phyloP scores from a whole-genome alignment of 169 alveolate species.

The Fabrea salina region DNA sequence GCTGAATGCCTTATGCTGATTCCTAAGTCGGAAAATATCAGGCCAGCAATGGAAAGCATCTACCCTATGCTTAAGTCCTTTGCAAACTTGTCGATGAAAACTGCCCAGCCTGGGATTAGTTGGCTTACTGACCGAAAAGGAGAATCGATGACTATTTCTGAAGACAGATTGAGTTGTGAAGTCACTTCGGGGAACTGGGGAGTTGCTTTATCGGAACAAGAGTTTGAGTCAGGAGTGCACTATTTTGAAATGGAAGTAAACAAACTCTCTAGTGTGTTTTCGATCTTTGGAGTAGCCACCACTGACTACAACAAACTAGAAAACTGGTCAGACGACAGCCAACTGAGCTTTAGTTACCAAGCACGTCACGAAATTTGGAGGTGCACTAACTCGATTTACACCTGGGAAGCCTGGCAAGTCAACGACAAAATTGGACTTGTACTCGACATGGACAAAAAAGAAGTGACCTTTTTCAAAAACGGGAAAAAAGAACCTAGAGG shows the following conservation, averaged over 20 bases:
- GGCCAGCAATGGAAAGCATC: neutral
- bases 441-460: conserved; percentile 19
- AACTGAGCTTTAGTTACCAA: neutral
- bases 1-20: neutral
- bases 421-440: conserved; percentile 21
- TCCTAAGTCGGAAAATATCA: neutral
- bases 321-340: neutral
- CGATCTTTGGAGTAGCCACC: neutral
- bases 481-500: neutral
- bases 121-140: neutral
- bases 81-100: neutral
- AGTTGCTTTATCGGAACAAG: neutral
- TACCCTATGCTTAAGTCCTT: neutral
- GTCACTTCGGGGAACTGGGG: neutral
- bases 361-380: neutral
- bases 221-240: neutral
- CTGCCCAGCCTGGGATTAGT: neutral
- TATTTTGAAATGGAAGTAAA: conserved; percentile 11
- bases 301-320: neutral
- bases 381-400: neutral
- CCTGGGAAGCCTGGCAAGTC: neutral
- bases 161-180: neutral
- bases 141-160: neutral
- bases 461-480: conserved; percentile 21
- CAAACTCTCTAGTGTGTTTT: neutral